These are phyloP conservation scores for Tothia fuscella DNA, from an alignment of 2,329 filamentous ascomycete species.

Conservation along the genomic window DNA sequence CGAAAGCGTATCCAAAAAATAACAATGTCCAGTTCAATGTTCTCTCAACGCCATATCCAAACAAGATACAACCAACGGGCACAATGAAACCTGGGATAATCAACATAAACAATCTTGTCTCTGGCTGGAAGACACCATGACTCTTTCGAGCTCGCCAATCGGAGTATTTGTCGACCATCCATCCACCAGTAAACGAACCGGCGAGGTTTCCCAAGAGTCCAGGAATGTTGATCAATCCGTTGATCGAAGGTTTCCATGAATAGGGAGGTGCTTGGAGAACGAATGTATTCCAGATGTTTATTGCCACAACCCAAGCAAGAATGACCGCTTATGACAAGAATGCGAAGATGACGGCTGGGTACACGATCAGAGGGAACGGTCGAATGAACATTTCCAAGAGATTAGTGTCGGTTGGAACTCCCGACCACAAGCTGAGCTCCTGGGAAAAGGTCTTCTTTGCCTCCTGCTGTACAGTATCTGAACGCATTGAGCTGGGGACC, in stretches of 20 bases:
- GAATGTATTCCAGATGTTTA: slow-evolving; percentile 68
- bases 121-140: slow-evolving; percentile 75
- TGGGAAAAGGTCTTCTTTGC: slow-evolving; percentile 24
- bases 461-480: slow-evolving; percentile 10
- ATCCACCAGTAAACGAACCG: slow-evolving; percentile 62
- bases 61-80: slow-evolving; percentile 33
- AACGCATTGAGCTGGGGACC: slow-evolving; percentile 2
- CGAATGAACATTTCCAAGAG: slow-evolving; percentile 56
- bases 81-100: slow-evolving; percentile 38
- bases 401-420: slow-evolving; percentile 48
- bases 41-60: slow-evolving; percentile 33
- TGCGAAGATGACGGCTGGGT: slow-evolving; percentile 76
- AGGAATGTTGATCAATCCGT: slow-evolving; percentile 74
- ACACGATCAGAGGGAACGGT: slow-evolving; percentile 70
- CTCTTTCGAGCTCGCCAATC: slow-evolving; percentile 61
- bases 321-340: slow-evolving; percentile 74
- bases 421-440: slow-evolving; percentile 24
- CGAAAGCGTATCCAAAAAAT: slow-evolving; percentile 37
- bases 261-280: slow-evolving; percentile 68
- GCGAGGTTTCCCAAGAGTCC: slow-evolving; percentile 76
- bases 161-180: slow-evolving; percentile 61
- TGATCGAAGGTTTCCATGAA: slow-evolving; percentile 66
- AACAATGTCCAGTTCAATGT: slow-evolving; percentile 32
- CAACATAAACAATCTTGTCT: slow-evolving; percentile 79
- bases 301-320: slow-evolving; percentile 93